Conservation (phyloP, 2,329 filamentous ascomycete genomes). For the Ophiostoma pallidulum region DNA sequence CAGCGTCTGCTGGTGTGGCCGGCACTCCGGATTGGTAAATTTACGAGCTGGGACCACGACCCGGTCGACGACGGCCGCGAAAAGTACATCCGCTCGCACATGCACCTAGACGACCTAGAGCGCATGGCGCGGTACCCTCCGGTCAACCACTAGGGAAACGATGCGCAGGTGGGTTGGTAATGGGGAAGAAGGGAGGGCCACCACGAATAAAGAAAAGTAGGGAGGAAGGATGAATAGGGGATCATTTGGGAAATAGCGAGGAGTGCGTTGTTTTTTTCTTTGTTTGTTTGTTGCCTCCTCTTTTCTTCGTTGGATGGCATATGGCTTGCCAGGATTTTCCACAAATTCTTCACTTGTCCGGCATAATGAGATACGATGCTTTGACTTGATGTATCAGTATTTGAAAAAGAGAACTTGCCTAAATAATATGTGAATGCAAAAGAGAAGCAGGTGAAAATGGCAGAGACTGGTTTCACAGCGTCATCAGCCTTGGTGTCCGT, state of each 20-base stretch:
- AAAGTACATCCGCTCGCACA: conserved; percentile 78
- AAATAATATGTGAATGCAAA: too few species aligned
- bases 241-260: too few species aligned
- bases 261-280: not conserved
- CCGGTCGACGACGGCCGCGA: conserved; percentile 59
- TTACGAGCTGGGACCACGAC: conserved; percentile 79
- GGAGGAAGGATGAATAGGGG: too few species aligned
- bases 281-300: not conserved
- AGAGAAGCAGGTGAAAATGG: too few species aligned
- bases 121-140: conserved; percentile 63
- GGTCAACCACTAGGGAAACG: conserved; percentile 46
- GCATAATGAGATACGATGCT: not conserved
- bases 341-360: too few species aligned
- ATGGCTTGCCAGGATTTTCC: too few species aligned
- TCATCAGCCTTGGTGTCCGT: too few species aligned
- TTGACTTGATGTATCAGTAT: too few species aligned
- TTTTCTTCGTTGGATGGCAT: too few species aligned
- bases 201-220: too few species aligned
- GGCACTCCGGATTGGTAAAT: conserved; percentile 65
- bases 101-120: conserved; percentile 73
- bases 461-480: too few species aligned
- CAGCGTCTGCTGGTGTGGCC: conserved; percentile 70
- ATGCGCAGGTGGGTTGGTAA: conserved; percentile 23
- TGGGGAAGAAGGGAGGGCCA: not conserved
- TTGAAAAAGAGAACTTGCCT: too few species aligned